Conservation (phyloP, 2,329 filamentous ascomycete species). For the Alternaria ethzedia region DNA sequence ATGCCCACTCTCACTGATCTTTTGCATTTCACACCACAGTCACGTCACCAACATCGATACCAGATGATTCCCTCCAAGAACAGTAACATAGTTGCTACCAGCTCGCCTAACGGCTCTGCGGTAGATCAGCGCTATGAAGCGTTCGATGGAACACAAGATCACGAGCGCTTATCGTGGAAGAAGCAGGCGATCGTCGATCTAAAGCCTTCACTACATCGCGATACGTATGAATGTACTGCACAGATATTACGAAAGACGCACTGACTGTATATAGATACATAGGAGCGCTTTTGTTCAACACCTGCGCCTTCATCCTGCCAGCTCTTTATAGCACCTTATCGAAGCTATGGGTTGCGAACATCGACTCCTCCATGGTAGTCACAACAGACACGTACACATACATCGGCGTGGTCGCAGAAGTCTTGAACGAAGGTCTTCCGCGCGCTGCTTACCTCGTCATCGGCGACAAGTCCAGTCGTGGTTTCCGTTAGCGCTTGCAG, state of each 20-base stretch:
- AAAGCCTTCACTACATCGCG: conserved; percentile 17
- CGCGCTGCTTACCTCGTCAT: conserved; percentile 73
- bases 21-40: not conserved
- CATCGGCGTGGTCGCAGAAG: conserved; percentile 69
- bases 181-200: conserved; percentile 16
- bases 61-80: conserved; percentile 26
- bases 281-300: conserved; percentile 68
- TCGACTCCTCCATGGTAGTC: conserved; percentile 67
- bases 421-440: conserved; percentile 75
- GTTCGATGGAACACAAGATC: not conserved
- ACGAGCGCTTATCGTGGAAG: conserved; percentile 12
- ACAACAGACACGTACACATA: conserved; percentile 74
- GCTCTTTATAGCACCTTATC: conserved; percentile 71
- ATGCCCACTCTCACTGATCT: not conserved
- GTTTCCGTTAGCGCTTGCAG: conserved; percentile 58
- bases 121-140: not conserved
- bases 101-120: not conserved
- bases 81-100: not conserved
- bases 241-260: not conserved
- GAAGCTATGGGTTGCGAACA: conserved; percentile 74
- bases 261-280: conserved; percentile 49
- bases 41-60: conserved; percentile 18
- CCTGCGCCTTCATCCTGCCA: conserved; percentile 67
- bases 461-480: conserved; percentile 65
- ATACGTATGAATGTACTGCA: conserved; percentile 12